Conservation (phyloP, 2,329 filamentous ascomycete genomes). For the Epichloe gansuensis region DNA sequence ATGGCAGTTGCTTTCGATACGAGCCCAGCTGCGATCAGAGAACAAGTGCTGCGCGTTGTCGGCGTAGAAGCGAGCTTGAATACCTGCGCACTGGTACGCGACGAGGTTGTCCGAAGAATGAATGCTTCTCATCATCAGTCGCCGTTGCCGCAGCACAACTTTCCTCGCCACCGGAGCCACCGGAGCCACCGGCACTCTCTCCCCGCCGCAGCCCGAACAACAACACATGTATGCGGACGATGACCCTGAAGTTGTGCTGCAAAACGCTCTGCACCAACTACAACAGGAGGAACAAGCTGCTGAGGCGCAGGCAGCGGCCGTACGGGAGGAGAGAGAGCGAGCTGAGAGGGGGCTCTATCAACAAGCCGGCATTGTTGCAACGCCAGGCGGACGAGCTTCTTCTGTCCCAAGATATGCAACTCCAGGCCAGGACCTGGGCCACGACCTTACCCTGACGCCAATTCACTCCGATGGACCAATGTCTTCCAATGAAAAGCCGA, state of each 20-base stretch:
- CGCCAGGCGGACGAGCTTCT: slow-evolving; percentile 16
- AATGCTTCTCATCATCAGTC: slow-evolving; percentile 12
- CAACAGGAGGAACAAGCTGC: slow-evolving; percentile 48
- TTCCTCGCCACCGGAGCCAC: slow-evolving; percentile 6
- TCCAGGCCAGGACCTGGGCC: slow-evolving; percentile 22
- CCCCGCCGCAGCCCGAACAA: neutral
- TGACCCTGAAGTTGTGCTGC: slow-evolving; percentile 45
- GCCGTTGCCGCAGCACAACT: slow-evolving; percentile 9
- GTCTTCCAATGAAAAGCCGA: slow-evolving; percentile 33
- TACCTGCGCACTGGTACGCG: slow-evolving; percentile 44
- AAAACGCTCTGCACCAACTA: slow-evolving; percentile 45
- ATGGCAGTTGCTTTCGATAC: slow-evolving; percentile 47
- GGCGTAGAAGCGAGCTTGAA: slow-evolving; percentile 42
- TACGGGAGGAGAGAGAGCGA: slow-evolving; percentile 39
- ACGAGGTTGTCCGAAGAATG: slow-evolving; percentile 39
- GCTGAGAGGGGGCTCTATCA: slow-evolving; percentile 27
- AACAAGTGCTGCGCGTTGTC: slow-evolving; percentile 42
- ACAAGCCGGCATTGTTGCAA: slow-evolving; percentile 20
- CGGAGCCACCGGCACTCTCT: slow-evolving; percentile 11
- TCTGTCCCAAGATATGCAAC: slow-evolving; percentile 23
- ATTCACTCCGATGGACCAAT: slow-evolving; percentile 38
- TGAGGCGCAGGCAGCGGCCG: slow-evolving; percentile 43
- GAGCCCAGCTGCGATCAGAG: slow-evolving; percentile 46
- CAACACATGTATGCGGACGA: slow-evolving; percentile 33
- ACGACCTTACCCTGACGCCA: slow-evolving; percentile 41